Evolutionary conservation across 768 basidiomycete genomes (phyloP), one percentile per base, ranked within the genome.

Genomic region (Russula brevipes): DNA sequence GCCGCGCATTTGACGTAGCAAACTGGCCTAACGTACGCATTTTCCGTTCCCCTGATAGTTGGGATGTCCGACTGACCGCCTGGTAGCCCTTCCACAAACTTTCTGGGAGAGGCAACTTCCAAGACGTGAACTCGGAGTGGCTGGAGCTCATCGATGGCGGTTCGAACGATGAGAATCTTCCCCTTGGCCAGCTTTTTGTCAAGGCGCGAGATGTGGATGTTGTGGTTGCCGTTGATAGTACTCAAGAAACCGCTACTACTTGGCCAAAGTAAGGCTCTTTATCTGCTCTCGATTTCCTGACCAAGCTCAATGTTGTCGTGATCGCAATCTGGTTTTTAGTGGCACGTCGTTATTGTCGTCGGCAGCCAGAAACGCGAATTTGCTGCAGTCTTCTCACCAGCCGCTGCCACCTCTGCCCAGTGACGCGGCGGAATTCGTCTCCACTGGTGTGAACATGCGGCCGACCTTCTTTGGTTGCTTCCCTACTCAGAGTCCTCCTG

Each of bases 381-480:
- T 79, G 41, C 75, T 82, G 24, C 76, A 73, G 46, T 68, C 77
- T 2, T 79, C 84, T 0, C 85, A 87, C 70, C 83, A 86, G 64
- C 73, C 72, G 50, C 84, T 89, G 70, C 88, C 88, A 2, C 84
- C 85, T 3, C 81, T 88, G 39, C 88, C 88, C 16, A 68, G 74
- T 6, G 78, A 76, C 9, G 68, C 77, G 0, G 77, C 77, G 3
- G 78, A 78, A 12, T 90, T 88, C 72, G 70, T 86, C 41, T 71
- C 74, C 1, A 80, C 80, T 5, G 87, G 88, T 41, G 79, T 89
- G 1, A 89, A 85, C 69, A 75, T 74, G 50, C 82, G 86, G 31
- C 83, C 89, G 2, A 88, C 87, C 0, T 91, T 93, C 76, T 92
- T 91, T 74, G 91, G 91, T 2, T 92, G 91, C 70, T 75, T 87